Evolutionary conservation across 495 filamentous ascomycete genomes (phyloP).

Genomic region (Neurospora sp.): DNA sequence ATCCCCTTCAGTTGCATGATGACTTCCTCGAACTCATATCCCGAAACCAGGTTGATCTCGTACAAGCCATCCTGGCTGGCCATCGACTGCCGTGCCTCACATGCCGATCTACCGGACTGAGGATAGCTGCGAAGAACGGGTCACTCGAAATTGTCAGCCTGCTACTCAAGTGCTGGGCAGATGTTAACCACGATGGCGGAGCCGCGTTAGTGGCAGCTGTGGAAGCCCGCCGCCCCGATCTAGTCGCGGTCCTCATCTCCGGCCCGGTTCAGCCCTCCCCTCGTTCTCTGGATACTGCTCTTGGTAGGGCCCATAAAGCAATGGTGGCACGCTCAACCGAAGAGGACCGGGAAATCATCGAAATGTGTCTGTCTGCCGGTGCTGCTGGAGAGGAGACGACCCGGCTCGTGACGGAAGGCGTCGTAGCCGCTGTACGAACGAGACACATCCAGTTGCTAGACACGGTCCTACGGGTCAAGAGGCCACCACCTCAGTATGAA

Average conservation of each 20-base stretch:
- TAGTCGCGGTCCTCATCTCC: conserved; percentile 16
- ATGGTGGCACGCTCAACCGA: conserved; percentile 6
- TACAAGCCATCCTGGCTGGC: conserved; percentile 16
- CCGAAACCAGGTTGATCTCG: conserved; percentile 10
- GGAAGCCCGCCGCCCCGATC: conserved; percentile 13
- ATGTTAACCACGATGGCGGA: conserved; percentile 20
- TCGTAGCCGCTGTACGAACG: conserved; percentile 13
- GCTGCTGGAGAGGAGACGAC: conserved; percentile 17
- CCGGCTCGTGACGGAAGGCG: conserved; percentile 12
- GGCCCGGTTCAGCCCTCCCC: conserved; percentile 17
- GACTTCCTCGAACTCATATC: conserved; percentile 20
- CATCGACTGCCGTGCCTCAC: conserved; percentile 19
- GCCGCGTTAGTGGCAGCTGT: conserved; percentile 16
- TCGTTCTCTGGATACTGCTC: conserved; percentile 16
- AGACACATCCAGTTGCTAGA: conserved; percentile 9
- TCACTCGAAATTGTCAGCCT: conserved; percentile 11
- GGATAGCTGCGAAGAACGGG: conserved; percentile 21
- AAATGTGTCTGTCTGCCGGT: conserved; percentile 16
- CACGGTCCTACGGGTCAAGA: conserved; percentile 11
- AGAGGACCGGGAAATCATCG: conserved; percentile 11
- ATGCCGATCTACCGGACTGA: conserved; percentile 20
- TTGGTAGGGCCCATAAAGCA: conserved; percentile 6
- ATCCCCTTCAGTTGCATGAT: conserved; percentile 18
- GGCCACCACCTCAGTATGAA: conserved; percentile 10
- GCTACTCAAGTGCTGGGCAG: conserved; percentile 18